These are phyloP conservation scores for Toxicodendron radicans DNA, from an alignment of 345 rosid species.

Conservation along the genomic window DNA sequence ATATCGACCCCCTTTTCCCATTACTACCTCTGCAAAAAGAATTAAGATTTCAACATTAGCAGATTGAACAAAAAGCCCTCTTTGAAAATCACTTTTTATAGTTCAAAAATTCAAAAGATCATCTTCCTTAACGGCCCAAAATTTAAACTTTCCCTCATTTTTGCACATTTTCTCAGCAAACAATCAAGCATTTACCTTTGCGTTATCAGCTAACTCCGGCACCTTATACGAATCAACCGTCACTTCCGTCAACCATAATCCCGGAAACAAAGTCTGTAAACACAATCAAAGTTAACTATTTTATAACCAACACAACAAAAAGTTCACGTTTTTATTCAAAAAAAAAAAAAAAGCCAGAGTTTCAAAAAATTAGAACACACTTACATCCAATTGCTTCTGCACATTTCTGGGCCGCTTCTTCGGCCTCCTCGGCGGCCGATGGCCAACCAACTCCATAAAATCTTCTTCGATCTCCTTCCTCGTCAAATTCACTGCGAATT, in stretches of 20 bases:
- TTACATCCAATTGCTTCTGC: conserved; percentile 77
- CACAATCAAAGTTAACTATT: neutral
- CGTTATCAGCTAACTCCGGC: conserved; percentile 47
- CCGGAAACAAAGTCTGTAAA: conserved; percentile 64
- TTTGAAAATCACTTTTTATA: neutral
- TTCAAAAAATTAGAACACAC: conserved; percentile 12
- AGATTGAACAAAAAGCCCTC: neutral
- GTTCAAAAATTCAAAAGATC: too few species aligned
- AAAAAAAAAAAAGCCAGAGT: neutral
- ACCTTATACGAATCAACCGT: conserved; percentile 64
- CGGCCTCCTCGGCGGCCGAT: conserved; percentile 63
- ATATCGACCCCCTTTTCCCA: neutral
- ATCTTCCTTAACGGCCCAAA: too few species aligned
- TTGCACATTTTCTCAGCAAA: conserved; percentile 14
- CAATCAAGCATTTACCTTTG: conserved; percentile 45
- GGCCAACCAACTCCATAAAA: conserved; percentile 48
- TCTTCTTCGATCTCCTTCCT: conserved; percentile 81
- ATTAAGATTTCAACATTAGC: neutral
- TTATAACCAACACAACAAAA: neutral
- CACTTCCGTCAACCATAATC: conserved; percentile 66
- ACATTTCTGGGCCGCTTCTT: conserved; percentile 62
- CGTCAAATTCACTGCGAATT: conserved; percentile 43
- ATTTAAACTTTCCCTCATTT: conserved; percentile 7
- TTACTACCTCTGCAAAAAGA: conserved; percentile 40
- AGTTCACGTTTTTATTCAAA: neutral